Evolutionary conservation across 257 asterid species (phyloP), one percentile per base, ranked within the genome.

Genomic region (Haberlea rhodopensis): DNA sequence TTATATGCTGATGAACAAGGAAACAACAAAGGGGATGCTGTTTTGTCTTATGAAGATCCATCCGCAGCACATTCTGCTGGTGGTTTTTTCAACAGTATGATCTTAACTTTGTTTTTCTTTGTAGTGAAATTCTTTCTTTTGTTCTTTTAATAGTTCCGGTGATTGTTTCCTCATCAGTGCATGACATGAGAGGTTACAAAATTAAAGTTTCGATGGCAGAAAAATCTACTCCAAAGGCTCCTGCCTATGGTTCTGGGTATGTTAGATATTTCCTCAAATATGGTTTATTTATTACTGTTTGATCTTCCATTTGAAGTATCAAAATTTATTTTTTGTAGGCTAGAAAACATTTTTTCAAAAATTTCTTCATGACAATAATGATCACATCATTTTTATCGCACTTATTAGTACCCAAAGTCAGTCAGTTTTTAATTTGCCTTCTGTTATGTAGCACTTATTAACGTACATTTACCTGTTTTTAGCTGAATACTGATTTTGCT

Each of bases 31-130:
- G 99, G 99, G 53, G 99, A 94, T 82, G 99, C 81, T 48, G 97
- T 90, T 73, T 78, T 94, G 71, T 86, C 99, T 3, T 94, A 90
- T 69, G 99, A 94, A 76, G 99, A 94, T 77, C 99, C 99, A 57
- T 90, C 95, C n/a, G 99, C 99, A 26, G 99, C 99, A 8, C 99
- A 94, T 75, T 82, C 97, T 40, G 99, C 99, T 23, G 99, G 97
- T 32, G 95, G 96, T 29, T 94, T 94, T 79, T 94, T 86, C 74
- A 85, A 94, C 59, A 79, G 99, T 94, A 90, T 48, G 81, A 32
- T 55, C 72, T 40, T 18, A 32, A 23, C 65, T 60, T 25, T n/a
- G 19, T 67, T 19, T 63, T 56, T n/a, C 31, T 31, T 64, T 60
- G 43, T 28, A 52, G 46, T 71, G 62, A 18, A 43, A 18, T 27